Evolutionary conservation across 129 eudicot species (phyloP).

Genomic region (Sambucus nigra): DNA sequence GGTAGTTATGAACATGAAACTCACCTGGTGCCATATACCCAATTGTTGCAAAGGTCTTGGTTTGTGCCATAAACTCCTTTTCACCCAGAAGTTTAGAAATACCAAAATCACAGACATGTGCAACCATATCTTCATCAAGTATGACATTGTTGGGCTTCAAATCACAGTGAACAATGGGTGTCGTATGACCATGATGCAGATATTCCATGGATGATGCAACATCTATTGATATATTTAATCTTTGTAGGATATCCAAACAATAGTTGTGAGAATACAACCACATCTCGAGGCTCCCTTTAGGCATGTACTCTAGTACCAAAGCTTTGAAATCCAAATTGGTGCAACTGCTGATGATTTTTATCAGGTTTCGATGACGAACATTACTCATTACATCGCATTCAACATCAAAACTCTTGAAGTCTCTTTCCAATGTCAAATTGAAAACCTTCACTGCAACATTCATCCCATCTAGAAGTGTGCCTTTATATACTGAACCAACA

Average conservation of each 20-base stretch:
- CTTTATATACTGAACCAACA: no score
- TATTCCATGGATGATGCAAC: slow-evolving; percentile 21
- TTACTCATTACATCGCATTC: slow-evolving; percentile 19
- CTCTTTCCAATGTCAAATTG: slow-evolving; percentile 7
- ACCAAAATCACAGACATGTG: slow-evolving; percentile 21
- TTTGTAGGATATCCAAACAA: slow-evolving; percentile 1
- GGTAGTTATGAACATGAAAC: no score
- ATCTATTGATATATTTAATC: slow-evolving; percentile 12
- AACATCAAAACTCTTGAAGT: slow-evolving; percentile 17
- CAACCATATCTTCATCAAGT: slow-evolving; percentile 14
- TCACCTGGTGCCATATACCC: slow-evolving; percentile 31
- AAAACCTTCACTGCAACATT: slow-evolving; percentile 19
- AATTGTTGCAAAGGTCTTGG: slow-evolving; percentile 18
- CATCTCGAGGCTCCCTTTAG: slow-evolving; percentile 23
- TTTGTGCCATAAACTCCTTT: slow-evolving; percentile 6
- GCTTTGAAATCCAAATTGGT: slow-evolving; percentile 14
- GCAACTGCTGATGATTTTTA: slow-evolving; percentile 20
- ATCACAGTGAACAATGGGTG: slow-evolving; percentile 20
- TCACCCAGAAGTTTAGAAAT: slow-evolving; percentile 13
- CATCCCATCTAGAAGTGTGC: slow-evolving; percentile 14
- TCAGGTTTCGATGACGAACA: slow-evolving; percentile 19
- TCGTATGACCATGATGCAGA: slow-evolving; percentile 9
- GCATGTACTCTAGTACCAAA: slow-evolving; percentile 20
- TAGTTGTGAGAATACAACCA: slow-evolving; percentile 12
- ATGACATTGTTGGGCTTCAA: slow-evolving; percentile 23